phyloP scores from a whole-genome alignment of 768 basidiomycete genomes.

The Naganishia onofrii region DNA sequence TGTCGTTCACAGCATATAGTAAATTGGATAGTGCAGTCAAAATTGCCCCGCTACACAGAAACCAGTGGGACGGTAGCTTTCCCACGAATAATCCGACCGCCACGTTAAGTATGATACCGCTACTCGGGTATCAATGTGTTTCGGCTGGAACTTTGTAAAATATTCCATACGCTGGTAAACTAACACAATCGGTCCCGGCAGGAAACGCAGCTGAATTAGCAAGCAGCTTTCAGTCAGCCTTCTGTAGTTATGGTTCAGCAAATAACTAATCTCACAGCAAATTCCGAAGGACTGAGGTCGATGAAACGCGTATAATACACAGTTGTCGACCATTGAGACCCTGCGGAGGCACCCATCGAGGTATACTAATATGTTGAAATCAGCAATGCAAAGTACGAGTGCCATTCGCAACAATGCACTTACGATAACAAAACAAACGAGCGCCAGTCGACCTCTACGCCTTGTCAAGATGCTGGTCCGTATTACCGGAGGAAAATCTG shows the following conservation, averaged over 20 bases:
- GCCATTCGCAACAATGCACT: too few species aligned
- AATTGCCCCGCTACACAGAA: not conserved
- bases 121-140: too few species aligned
- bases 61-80: not conserved
- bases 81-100: not conserved
- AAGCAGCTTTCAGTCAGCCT: too few species aligned
- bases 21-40: not conserved
- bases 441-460: not conserved
- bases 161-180: too few species aligned
- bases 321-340: not conserved
- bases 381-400: too few species aligned
- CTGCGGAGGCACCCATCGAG: not conserved
- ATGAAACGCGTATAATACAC: not conserved
- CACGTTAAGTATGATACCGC: not conserved
- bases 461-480: constrained; percentile 1
- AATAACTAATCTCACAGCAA: too few species aligned
- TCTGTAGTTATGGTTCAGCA: too few species aligned
- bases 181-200: constrained; percentile 4
- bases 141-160: too few species aligned
- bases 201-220: not conserved
- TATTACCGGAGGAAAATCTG: not conserved
- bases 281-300: not conserved
- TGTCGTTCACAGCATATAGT: not conserved
- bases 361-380: too few species aligned
- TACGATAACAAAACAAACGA: not conserved